Conservation (phyloP, 768 basidiomycete genomes). For the Gymnopilus junonius region DNA sequence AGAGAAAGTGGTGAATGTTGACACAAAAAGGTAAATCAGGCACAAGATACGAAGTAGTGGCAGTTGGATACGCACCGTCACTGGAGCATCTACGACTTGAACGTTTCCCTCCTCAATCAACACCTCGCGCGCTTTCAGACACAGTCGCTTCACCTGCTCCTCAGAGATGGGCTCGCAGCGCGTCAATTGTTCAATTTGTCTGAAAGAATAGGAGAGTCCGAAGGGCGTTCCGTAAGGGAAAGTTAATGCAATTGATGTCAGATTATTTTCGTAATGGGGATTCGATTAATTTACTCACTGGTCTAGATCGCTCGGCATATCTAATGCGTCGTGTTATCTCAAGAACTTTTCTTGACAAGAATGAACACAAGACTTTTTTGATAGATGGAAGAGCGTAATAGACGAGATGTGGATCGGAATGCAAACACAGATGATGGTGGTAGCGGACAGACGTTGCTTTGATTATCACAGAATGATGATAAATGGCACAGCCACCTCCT, state of each 20-base stretch:
- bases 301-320: slow-evolving; percentile 60
- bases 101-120: slow-evolving; percentile 98
- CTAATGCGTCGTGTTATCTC: neutral
- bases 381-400: neutral
- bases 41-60: slow-evolving; percentile 13
- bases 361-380: neutral
- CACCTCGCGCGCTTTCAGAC: slow-evolving; percentile 95
- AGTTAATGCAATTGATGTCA: neutral
- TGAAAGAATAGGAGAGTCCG: slow-evolving; percentile 31
- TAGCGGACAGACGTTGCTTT: neutral
- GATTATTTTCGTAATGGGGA: neutral
- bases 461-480: neutral
- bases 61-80: slow-evolving; percentile 69
- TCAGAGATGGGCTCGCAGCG: slow-evolving; percentile 96
- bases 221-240: neutral
- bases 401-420: neutral
- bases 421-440: slow-evolving; percentile 11
- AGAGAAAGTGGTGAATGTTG: neutral
- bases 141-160: slow-evolving; percentile 93
- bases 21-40: slow-evolving; percentile 3
- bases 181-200: slow-evolving; percentile 93
- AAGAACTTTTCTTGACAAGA: neutral
- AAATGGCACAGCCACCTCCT: slow-evolving; percentile 10
- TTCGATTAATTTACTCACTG: slow-evolving; percentile 43
- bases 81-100: slow-evolving; percentile 93